Evolutionary conservation across 106 monocot genomes (phyloP), one percentile per base, ranked within the genome.

Genomic region (Triglochin maritima): DNA sequence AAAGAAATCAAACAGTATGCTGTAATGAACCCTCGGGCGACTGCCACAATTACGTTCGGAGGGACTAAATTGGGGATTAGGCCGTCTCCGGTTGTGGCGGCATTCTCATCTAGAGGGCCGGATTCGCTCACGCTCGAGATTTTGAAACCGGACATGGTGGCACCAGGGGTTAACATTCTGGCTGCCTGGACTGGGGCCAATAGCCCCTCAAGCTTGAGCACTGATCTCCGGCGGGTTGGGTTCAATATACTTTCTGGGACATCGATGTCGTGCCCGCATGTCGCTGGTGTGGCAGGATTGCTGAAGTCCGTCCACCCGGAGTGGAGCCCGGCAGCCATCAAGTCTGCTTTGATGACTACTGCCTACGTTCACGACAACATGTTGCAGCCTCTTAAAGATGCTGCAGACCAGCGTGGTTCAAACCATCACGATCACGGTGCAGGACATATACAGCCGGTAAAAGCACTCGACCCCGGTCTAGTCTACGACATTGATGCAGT

Each of bases 221-320:
- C 69, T 4, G 94, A 94, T 45, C 64, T n/a, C 42, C 72, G 87
- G 11, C 75, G 89, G 10, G 85, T 94, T 45, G 63, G 60, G 45
- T 95, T 87, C 78, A 94, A 90, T 70, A 87, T 95, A 59, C 63
- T 90, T 11, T 95, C 90, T 0, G 94, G 94, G 11, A 95, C 94
- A 2, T 95, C 94, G 63, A 95, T 95, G 94, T 87, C 94, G 3
- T 90, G 90, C 78, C 94, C 94, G 4, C 94, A 95, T 47, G 85
- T 95, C 13, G 87, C 78, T 9, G 94, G 94, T 2, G 78, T 95
- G 4, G 90, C 85, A 3, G 94, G 85, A 15, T 64, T 95, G 75
- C 46, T 95, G 49, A 95, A 89, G 72, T 83, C 87, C 3, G 73
- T 70, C 47, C 94, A 95, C 58, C 90, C 90, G 0, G 81, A 85